phyloP scores from a whole-genome alignment of 2,329 filamentous ascomycete species.

The Sporothrix schenckii region DNA sequence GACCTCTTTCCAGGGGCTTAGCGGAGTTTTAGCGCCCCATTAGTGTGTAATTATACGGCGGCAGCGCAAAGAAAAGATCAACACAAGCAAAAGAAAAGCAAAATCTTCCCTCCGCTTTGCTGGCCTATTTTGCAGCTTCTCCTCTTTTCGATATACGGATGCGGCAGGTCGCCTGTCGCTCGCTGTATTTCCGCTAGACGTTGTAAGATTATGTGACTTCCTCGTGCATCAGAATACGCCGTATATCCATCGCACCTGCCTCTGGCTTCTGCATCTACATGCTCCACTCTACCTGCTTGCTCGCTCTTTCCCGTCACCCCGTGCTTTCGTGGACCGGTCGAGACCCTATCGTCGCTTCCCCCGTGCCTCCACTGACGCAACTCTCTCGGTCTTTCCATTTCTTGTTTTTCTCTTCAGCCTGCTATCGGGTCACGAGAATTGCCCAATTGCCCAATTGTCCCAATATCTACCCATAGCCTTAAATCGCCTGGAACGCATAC shows the following conservation, averaged over 20 bases:
- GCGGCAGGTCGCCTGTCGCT: slow-evolving; percentile 13
- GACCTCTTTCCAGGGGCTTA: slow-evolving; percentile 4
- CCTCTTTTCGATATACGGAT: slow-evolving; percentile 13
- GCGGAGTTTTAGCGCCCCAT: slow-evolving; percentile 1
- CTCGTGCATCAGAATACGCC: too few species aligned
- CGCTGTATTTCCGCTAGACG: not conserved
- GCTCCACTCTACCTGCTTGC: not conserved
- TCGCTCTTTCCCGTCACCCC: slow-evolving; percentile 7
- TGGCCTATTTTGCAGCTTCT: not conserved
- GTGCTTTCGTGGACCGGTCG: slow-evolving; percentile 9
- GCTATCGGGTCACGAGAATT: not conserved
- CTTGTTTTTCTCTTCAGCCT: not conserved
- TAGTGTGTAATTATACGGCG: slow-evolving; percentile 12
- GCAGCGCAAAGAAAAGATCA: not conserved
- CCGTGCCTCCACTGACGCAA: slow-evolving; percentile 19
- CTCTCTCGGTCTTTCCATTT: slow-evolving; percentile 1
- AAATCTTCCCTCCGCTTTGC: not conserved
- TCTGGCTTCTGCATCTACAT: not conserved
- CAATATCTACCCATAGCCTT: not conserved
- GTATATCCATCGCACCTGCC: too few species aligned
- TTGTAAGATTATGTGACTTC: too few species aligned
- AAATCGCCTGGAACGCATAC: slow-evolving; percentile 22
- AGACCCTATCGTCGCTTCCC: slow-evolving; percentile 22
- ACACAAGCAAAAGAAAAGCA: not conserved
- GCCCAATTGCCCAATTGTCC: not conserved